A percentile compares a stretch with the other conserved stretches of the same genome.
Conservation (phyloP, 1,284 basidiomycete species). For the Marasmius oreades region DNA sequence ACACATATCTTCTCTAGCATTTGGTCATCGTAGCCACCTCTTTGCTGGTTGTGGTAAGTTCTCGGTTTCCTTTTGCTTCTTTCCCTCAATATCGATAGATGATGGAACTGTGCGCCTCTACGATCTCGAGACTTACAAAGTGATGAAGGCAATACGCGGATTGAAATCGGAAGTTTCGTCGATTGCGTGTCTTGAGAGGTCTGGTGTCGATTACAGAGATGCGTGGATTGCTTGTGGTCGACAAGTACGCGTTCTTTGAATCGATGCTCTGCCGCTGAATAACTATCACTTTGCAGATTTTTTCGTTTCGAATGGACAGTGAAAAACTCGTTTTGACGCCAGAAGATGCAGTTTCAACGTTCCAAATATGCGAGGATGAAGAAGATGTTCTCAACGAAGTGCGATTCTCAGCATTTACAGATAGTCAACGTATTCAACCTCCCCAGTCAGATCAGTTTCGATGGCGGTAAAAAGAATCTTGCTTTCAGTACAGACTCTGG, state of each 20-base stretch:
- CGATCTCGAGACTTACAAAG: constrained; percentile 52
- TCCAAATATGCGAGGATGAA: constrained; percentile 47
- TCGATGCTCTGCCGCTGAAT: constrained; percentile 12
- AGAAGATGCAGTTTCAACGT: constrained; percentile 41
- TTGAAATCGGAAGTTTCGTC: constrained; percentile 60
- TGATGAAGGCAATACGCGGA: constrained; percentile 59
- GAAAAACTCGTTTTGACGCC: constrained; percentile 44
- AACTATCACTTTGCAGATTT: constrained; percentile 25
- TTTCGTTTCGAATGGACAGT: constrained; percentile 39
- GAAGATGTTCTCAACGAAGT: constrained; percentile 72
- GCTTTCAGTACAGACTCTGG: constrained; percentile 72
- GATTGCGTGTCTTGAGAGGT: constrained; percentile 40
- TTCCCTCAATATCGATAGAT: constrained; percentile 39
- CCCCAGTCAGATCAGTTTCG: constrained; percentile 58
- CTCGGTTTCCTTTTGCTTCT: no score
- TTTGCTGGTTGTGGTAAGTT: constrained; percentile 51
- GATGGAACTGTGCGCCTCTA: constrained; percentile 73
- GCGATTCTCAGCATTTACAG: constrained; percentile 17
- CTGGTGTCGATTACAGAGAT: constrained; percentile 36
- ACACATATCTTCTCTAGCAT: constrained; percentile 44
- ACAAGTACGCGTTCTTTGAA: constrained; percentile 37
- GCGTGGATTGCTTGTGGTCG: constrained; percentile 63
- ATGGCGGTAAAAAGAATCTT: constrained; percentile 49
- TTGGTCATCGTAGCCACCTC: constrained; percentile 40
- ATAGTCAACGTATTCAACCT: constrained; percentile 20